phyloP scores from a whole-genome alignment of 306 rosid species.

The Cotoneaster glaucophyllus region DNA sequence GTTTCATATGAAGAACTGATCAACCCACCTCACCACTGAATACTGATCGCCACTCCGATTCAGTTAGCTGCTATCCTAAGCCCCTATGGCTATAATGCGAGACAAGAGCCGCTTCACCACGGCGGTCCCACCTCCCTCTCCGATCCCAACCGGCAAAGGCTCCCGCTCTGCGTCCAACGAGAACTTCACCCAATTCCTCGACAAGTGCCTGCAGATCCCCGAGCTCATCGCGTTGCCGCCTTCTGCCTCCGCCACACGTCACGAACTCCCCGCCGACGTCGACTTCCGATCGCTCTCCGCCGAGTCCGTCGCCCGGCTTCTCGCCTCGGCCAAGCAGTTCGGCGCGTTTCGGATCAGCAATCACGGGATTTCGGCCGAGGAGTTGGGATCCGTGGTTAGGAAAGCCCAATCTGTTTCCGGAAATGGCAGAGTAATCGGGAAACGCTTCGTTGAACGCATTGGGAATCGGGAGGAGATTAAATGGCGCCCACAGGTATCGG shows the following conservation, averaged over 20 bases:
- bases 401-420: slow-evolving; percentile 31
- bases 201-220: slow-evolving; percentile 40
- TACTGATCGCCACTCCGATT: background rate
- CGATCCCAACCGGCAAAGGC: slow-evolving; percentile 71
- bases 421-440: background rate
- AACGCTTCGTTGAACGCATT: slow-evolving; percentile 3
- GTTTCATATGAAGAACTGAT: background rate
- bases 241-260: background rate
- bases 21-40: background rate
- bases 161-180: slow-evolving; percentile 61
- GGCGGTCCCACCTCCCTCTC: slow-evolving; percentile 56
- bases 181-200: slow-evolving; percentile 45
- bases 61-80: background rate
- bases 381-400: slow-evolving; percentile 28
- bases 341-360: slow-evolving; percentile 54
- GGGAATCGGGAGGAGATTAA: slow-evolving; percentile 33
- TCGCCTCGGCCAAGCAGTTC: slow-evolving; percentile 35
- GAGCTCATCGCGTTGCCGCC: slow-evolving; percentile 39
- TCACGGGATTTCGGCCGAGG: slow-evolving; percentile 50
- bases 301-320: slow-evolving; percentile 17
- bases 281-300: slow-evolving; percentile 36
- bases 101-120: slow-evolving; percentile 12
- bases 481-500: background rate
- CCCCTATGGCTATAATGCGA: slow-evolving; percentile 29
- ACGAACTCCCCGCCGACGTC: slow-evolving; percentile 30